Conservation (phyloP, 345 rosid species). For the Salix arbutifolia region DNA sequence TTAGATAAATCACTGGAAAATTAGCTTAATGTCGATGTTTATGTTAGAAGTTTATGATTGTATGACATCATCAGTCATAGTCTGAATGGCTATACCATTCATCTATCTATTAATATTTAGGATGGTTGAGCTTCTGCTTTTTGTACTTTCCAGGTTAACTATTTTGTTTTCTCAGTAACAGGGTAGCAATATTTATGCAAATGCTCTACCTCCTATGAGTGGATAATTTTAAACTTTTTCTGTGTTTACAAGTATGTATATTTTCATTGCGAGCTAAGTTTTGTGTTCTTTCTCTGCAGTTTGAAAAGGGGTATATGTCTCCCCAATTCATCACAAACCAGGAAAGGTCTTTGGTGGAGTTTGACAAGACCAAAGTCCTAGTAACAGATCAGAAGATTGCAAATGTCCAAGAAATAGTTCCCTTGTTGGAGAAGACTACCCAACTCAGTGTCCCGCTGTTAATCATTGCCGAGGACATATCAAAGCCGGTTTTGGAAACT, state of each 20-base stretch:
- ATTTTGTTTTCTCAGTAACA: not conserved
- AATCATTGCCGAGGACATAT: constrained; percentile 72
- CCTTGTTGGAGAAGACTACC: constrained; percentile 67
- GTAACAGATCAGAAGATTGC: constrained; percentile 73
- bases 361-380: constrained; percentile 69
- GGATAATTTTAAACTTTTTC: not conserved
- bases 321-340: constrained; percentile 80
- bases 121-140: not conserved
- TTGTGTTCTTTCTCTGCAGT: constrained; percentile 32
- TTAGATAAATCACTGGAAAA: not conserved
- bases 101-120: not conserved
- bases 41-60: not conserved
- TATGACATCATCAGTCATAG: not conserved
- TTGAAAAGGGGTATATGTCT: constrained; percentile 83
- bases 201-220: not conserved
- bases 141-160: not conserved
- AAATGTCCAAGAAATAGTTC: constrained; percentile 59
- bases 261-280: not conserved
- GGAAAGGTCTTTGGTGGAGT: constrained; percentile 66
- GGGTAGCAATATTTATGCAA: not conserved
- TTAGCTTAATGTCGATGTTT: not conserved
- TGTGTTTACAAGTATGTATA: not conserved
- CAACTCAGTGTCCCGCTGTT: constrained; percentile 77
- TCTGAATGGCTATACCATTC: not conserved
- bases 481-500: constrained; percentile 60